Evolutionary conservation across 2,329 filamentous ascomycete genomes (phyloP).

Genomic region (Ophiocordyceps camponoti-saundersi): DNA sequence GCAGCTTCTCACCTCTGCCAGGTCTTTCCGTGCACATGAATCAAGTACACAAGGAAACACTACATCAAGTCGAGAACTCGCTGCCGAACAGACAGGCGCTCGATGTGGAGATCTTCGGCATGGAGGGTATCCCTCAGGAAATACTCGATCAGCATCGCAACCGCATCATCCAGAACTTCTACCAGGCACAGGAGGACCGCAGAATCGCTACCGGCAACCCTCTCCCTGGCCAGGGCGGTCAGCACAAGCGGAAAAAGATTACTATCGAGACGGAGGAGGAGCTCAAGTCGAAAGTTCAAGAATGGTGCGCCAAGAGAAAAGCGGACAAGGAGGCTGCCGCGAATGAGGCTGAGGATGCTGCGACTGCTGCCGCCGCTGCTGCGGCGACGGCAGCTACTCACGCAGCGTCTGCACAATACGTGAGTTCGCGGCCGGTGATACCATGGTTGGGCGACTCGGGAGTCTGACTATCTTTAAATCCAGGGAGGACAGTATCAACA

Average conservation of each 20-base stretch:
- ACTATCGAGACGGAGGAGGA: conserved; percentile 62
- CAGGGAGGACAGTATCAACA: conserved; percentile 10
- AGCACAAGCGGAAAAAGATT: conserved; percentile 53
- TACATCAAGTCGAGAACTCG: conserved; percentile 81
- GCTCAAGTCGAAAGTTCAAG: conserved; percentile 63
- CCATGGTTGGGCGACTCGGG: background rate
- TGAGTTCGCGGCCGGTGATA: conserved; percentile 28
- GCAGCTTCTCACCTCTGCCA: conserved; percentile 16
- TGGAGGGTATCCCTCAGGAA: conserved; percentile 89
- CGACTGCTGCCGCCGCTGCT: conserved; percentile 4
- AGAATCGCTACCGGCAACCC: conserved; percentile 73
- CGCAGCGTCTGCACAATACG: conserved; percentile 26
- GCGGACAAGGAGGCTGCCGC: conserved; percentile 33
- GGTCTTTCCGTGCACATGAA: conserved; percentile 94
- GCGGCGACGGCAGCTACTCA: background rate
- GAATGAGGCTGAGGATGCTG: conserved; percentile 25
- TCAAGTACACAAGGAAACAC: conserved; percentile 91
- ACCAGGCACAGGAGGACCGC: conserved; percentile 69
- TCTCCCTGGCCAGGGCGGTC: conserved; percentile 44
- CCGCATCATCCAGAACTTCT: conserved; percentile 70
- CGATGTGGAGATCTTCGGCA: conserved; percentile 93
- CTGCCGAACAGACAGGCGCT: conserved; percentile 70
- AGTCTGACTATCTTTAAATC: background rate
- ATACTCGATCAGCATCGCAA: conserved; percentile 71
- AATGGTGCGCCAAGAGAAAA: conserved; percentile 53